A percentile compares a stretch with the other conserved stretches of the same genome.
Conservation (phyloP, 495 filamentous ascomycete species). For the Lentithecium fluviatile region DNA sequence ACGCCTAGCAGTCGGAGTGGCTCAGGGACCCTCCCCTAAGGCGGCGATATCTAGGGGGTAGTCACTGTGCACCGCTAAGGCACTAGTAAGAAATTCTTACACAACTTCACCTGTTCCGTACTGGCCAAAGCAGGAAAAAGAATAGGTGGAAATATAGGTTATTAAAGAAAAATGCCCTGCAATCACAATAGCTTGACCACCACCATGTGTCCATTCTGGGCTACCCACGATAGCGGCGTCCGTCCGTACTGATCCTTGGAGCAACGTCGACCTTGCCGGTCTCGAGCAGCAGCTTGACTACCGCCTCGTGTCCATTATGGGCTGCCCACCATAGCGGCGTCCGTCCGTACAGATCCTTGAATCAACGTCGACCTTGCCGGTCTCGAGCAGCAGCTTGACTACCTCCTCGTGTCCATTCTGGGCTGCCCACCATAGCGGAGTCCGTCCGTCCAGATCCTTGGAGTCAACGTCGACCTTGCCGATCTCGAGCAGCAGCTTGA, state of each 20-base stretch:
- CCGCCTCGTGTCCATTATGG: background rate
- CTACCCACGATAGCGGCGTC: conserved; percentile 3
- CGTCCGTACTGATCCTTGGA: background rate
- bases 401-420: background rate
- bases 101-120: conserved; percentile 2
- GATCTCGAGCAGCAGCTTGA: conserved; percentile 28
- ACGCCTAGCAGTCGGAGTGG: conserved; percentile 2
- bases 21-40: conserved; percentile 2
- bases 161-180: conserved; percentile 5
- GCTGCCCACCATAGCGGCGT: background rate
- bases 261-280: conserved; percentile 6
- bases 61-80: conserved; percentile 3
- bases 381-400: too few species aligned
- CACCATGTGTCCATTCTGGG: background rate
- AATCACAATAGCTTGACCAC: conserved; percentile 6
- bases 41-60: conserved; percentile 4
- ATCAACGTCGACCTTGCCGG: too few species aligned
- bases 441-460: background rate
- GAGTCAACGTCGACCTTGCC: conserved; percentile 5
- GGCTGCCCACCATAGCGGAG: background rate
- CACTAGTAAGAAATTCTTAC: conserved; percentile 7
- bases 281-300: conserved; percentile 1
- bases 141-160: conserved; percentile 5
- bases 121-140: background rate
- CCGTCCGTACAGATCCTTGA: too few species aligned